Base-by-base conservation (phyloP, 2,329 filamentous ascomycete genomes). In the Paradendryphiella salina region DNA sequence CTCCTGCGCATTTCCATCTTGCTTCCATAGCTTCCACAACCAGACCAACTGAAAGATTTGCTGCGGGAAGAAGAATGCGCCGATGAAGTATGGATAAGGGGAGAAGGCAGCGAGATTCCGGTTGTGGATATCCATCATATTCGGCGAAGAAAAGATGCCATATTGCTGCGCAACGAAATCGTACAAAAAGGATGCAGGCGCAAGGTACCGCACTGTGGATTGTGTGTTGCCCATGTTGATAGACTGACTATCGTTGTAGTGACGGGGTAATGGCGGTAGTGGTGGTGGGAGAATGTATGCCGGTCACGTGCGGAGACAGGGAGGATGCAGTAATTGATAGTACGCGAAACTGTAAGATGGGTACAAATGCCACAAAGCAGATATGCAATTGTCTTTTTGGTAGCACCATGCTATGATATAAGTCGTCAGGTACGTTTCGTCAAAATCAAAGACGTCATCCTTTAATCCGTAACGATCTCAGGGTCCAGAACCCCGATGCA, bases 121-220 rank as follows among this genome's bases (percentile, higher is more conserved):
- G 59, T 84, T 78, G 64, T 85, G 81, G 26, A 84, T 74, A 41
- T 83, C 78, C 57, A 83, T 79, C 82, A 85, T 85, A 55, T 80
- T 83, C 0, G 82, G 82, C 0, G 66, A 73, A 29, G 77, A 78
- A 26, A 82, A 75, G 67, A 85, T 79, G 65, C 82, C 82, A 68
- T 85, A 84, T 63, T 82, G 79, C 65, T 85, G 82, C 1, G 79
- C 77, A 3, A 78, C 79, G 60, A 85, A 83, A 69, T 85, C 80
- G 66, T 80, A 78, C 14, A 75, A 42, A 67, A 84, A 85, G 17
- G 80, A 80, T 13, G 76, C 65, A 0, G 82, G 81, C 28, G 81
- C 81, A 14, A 84, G 71, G 61, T 76, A 79, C 56, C 79, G 78
- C 42, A 81, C 79, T 1, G 80, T 82, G 40, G 75, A 80, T 50